Base-by-base conservation (phyloP, 2,329 filamentous ascomycete species). In the Amesomyces nigricolor region DNA sequence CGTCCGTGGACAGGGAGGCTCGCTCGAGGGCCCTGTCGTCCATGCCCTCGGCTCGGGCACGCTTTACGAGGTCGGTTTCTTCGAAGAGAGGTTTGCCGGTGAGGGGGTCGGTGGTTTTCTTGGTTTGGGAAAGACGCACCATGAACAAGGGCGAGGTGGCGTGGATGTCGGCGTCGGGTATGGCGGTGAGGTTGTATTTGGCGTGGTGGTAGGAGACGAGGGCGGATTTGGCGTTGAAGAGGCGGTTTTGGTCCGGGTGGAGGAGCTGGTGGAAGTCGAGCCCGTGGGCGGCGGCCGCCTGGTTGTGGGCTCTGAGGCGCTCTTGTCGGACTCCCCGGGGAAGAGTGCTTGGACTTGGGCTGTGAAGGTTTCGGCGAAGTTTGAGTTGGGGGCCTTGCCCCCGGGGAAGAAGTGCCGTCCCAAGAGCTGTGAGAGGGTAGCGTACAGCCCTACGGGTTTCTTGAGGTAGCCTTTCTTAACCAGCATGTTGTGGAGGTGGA, bases 401-500 rank as follows among this genome's bases (percentile, higher is more conserved):
- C 64, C 60, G 6, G 17, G 43, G 55, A 71, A 73, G 39, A 72
- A 69, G 26, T 50, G 43, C 1, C 39, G 53, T 6, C 51, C 13
- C 45, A 68, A 66, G 14, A 70, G 37, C 6, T 62, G 46, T 39
- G 67, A 39, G 1, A 74, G 51, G 4, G 48, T 60, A 2, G 39
- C 57, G 45, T 66, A 75, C 4, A 77, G 39, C 1, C 63, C 67
- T 1, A 75, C 51, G 1, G 65, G 63, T 29, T 66, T 26, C 2
- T 49, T 56, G n/a, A 78, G 66, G 39, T 72, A 71, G 0, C 70
- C 70, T 45, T 68, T 73, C 45, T 73, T 61, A 0, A 75, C 68
- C 2, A 78, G 68, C 71, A 77, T 75, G 62, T 78, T 76, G 65
- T 79, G 71, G 5, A 79, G 63, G 57, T 79, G 76, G 1, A 78